Base-by-base conservation (phyloP, 345 rosid genomes). In the Populus ilicifolia region DNA sequence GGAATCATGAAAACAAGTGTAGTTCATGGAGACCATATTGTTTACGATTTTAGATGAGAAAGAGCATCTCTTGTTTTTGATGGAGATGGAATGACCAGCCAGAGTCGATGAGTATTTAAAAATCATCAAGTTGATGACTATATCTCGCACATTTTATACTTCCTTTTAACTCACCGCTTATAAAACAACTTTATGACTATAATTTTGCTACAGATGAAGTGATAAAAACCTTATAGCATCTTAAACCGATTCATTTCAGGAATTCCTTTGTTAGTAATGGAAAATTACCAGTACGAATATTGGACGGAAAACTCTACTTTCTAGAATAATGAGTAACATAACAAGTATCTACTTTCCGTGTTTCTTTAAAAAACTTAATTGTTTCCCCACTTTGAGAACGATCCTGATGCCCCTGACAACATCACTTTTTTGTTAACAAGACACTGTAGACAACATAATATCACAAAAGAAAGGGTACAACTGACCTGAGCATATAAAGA, bases 401-500 rank as follows among this genome's bases (percentile, higher is more conserved):
- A 79, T 61, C 81, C 72, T 63, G 71, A 35, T 41, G 46, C 69
- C 79, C 85, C 86, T 85, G 78, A 63, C 56, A 81, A 72, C 48
- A 67, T 56, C 74, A 71, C 35, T 67, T 63, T 63, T 29, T 44
- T 27, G 75, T 66, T 62, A 73, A 66, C n/a, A 23, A 79, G 69
- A 69, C 54, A 67, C n/a, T 56, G 5, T 9, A 14, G 41, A 23
- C 61, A 39, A 68, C 50, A 29, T n/a, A 75, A 73, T 33, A 63
- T 41, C 27, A 62, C 72, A 11, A 48, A 39, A 23, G 69, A 50
- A 70, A 70, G 62, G 68, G 16, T 30, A 71, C 16, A 33, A 43
- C 43, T 78, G 81, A 89, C 92, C 88, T 81, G 80, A 61, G 82
- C 62, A 78, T 84, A 84, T 70, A 87, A 79, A 72, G 89, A 84